Evolutionary conservation across 345 rosid genomes (phyloP), one percentile per base, ranked within the genome.

Genomic region (Pistacia atlantica): DNA sequence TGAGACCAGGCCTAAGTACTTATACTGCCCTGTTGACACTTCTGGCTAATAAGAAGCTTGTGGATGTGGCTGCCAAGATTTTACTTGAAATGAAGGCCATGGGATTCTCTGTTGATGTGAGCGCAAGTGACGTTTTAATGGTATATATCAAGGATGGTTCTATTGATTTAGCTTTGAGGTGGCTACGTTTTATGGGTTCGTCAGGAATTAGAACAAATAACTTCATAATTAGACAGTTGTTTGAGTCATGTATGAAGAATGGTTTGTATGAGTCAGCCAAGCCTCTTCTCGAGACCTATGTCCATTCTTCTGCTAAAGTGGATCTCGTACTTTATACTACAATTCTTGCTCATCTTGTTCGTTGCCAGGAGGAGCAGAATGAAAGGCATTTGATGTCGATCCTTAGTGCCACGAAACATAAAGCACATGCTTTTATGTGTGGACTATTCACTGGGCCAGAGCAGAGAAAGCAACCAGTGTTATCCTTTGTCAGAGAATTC

Each of bases 121-220:
- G 89, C 67, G 98, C 98, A 18, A 91, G 99, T 79, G 98, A 97
- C 82, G 94, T 97, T 84, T 79, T 96, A 71, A 93, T 96, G 97
- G 93, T 96, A 56, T 96, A 92, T 84, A 91, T 94, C 71, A 94
- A 92, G 83, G 95, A 96, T 78, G 98, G 98, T 65, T 91, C 95
- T 55, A 83, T 94, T 58, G 98, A 94, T 83, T 87, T 91, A 60
- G 97, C 99, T 67, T 83, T 96, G 84, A 91, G 90, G 74, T 94
- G 99, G 99, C 87, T 96, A 16, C 90, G 89, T 56, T 96, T 96
- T 86, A 93, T 93, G 97, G 98, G 93, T 65, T 93, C 98, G 31
- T 96, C 98, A 0, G 97, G 97, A 33, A 91, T 96, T 77, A 87
- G 90, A 81, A 93, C 98, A 59, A 96, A 93, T 77, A 93, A 90